These are phyloP conservation scores for Fusarium sp. DNA, from an alignment of 2,329 filamentous ascomycete genomes.

Conservation along the genomic window DNA sequence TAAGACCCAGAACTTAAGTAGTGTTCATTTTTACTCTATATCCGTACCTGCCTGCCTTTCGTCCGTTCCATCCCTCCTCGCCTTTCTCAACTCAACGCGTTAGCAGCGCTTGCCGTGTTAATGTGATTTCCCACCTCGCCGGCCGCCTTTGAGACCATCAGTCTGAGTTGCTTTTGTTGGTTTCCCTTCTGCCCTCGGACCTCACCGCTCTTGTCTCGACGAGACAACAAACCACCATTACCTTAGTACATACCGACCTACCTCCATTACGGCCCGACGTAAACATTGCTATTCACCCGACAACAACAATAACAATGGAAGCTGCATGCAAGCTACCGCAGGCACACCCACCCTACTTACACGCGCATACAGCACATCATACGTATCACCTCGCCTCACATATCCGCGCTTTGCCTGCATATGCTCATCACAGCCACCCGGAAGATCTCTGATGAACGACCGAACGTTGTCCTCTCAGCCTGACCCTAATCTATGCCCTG, in stretches of 20 bases:
- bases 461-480: constrained; percentile 19
- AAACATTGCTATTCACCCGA: constrained; percentile 32
- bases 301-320: constrained; percentile 32
- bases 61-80: constrained; percentile 7
- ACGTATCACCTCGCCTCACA: constrained; percentile 39
- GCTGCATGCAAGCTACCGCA: constrained; percentile 38
- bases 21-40: neutral
- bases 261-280: constrained; percentile 16
- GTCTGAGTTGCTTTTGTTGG: constrained; percentile 23
- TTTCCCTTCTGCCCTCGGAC: neutral
- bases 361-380: constrained; percentile 36
- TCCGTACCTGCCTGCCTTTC: neutral
- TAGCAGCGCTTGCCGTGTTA: neutral
- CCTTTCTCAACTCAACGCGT: neutral
- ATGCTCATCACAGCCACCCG: constrained; percentile 44
- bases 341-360: constrained; percentile 31
- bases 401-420: constrained; percentile 41
- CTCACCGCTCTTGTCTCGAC: constrained; percentile 27
- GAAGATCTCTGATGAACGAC: constrained; percentile 41
- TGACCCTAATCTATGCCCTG: constrained; percentile 32
- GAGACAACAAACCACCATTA: constrained; percentile 9
- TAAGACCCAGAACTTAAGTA: constrained; percentile 3
- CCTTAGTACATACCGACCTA: too few relatives aligned
- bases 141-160: constrained; percentile 29
- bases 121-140: constrained; percentile 17